Base-by-base conservation (phyloP, 2,329 filamentous ascomycete genomes). In the Colletotrichum costaricense region DNA sequence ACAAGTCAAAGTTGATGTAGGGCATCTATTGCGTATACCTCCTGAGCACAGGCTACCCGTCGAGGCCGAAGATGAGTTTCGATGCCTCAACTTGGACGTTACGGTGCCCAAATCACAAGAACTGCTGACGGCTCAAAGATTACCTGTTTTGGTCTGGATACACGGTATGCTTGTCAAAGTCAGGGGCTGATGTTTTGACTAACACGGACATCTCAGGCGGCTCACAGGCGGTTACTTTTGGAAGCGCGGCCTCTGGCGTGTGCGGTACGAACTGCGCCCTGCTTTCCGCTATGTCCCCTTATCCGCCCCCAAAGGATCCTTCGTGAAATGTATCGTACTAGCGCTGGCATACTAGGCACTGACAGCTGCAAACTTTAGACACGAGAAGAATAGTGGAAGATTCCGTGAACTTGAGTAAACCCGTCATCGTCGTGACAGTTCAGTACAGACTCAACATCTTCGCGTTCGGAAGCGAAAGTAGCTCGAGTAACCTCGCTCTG, bases 121-220 rank as follows among this genome's bases (percentile, higher is more conserved):
- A 6, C 12, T 54, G 3, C 8, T 59, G 0, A 35, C 9, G 0
- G 33, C 60, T 4, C 58, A 30, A 0, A 67, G 72, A 2, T 64
- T 85, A 0, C 85, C 85, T 1, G 84, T 87, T 12, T 60, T 86
- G 9, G 72, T 86, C 12, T 87, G 85, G 84, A 84, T 87, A 19
- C 83, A 87, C 72, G 86, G 85, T 80, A 75, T 6, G 7, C 0
- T 46, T 24, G n/a, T 46, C 26, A 24, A n/a, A 7, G 4, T 6
- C n/a, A 42, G 19, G 16, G 24, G 24, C 42, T 9, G 8, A 24
- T 14, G 22, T 69, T 7, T 3, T 1, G 42, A n/a, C 12, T 33
- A 54, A 54, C 46, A 54, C 22, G 14, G 46, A 63, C 46, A 54
- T 8, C 8, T 24, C 16, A 81, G 79, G 83, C 11, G 85, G 85